A percentile compares a stretch with the other conserved stretches of the same genome.
Conservation (phyloP, 2,329 filamentous ascomycete species). For the Fusarium sp. region DNA sequence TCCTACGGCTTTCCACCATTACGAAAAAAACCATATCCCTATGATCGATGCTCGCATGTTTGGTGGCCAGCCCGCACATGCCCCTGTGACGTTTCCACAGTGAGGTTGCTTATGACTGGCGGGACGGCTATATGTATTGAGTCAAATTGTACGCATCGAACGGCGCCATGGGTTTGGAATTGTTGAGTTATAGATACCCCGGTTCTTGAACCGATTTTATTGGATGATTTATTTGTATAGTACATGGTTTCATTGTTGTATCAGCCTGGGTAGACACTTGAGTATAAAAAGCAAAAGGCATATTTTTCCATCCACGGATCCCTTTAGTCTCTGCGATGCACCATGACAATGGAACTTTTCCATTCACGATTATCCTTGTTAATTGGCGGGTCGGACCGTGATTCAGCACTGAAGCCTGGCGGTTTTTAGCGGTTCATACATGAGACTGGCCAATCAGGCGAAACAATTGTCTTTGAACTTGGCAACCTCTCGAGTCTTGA, state of each 20-base stretch:
- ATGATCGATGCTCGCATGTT: conserved; percentile 58
- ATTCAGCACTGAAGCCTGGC: conserved; percentile 37
- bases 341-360: neutral
- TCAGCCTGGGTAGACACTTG: neutral
- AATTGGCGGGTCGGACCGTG: conserved; percentile 9
- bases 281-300: neutral
- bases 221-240: conserved; percentile 24
- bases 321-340: neutral
- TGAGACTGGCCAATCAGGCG: conserved; percentile 16
- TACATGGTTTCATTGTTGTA: conserved; percentile 6
- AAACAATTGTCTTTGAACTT: neutral
- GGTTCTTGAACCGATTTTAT: conserved; percentile 20
- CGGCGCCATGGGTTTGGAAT: conserved; percentile 35
- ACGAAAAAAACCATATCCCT: conserved; percentile 62
- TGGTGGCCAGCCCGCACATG: conserved; percentile 40
- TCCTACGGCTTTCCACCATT: conserved; percentile 52
- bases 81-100: conserved; percentile 38
- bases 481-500: neutral
- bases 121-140: neutral
- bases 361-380: neutral
- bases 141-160: conserved; percentile 33
- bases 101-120: conserved; percentile 1
- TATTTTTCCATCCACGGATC: neutral
- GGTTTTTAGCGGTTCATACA: conserved; percentile 17
- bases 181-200: conserved; percentile 43